Evolutionary conservation across 73 alveolate species (phyloP), one percentile per base, ranked within the genome.

Genomic region (Blepharisma japonicum): DNA sequence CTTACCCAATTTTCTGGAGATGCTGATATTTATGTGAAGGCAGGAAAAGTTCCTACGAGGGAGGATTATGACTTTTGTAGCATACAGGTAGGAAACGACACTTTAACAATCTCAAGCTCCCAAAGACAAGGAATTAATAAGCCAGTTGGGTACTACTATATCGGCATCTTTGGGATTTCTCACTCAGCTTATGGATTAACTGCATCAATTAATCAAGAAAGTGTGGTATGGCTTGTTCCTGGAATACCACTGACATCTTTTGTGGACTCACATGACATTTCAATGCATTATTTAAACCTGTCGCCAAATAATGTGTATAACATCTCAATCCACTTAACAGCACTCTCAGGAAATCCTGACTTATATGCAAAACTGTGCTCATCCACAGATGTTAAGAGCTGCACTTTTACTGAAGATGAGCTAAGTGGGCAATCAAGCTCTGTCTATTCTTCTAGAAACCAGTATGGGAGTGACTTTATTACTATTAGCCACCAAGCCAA

Each of bases 1-100:
- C 27, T 70, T 7, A 70, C 80, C n/a, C n/a, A 14, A 6, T 23
- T 70, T 70, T 70, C 80, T 38, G 80, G 80, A 39, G 80, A 70
- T 70, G 68, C 76, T 11, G 80, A 70, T 5, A 23, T 70, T 70
- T 70, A 70, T 70, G 80, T 70, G 25, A 45, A 21, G 45, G 11
- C 25, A 2, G 80, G 66, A 14, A n/a, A 9, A 70, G 32, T 5
- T 9, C 80, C 80, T 7, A 70, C 76, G 11, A 14, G 9, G 4
- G 4, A 25, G 14, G 45, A 47, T 9, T n/a, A 47, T 47, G 32
- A 70, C 4, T 70, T 70, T 45, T 23, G 20, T 2, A 14, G 32
- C 14, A 45, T 45, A 1, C 66, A 39, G 11, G n/a, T 70, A 20
- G 80, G 80, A 9, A 70, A 70, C 5, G 80, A 70, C 11, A 45